Evolutionary conservation across 345 rosid species (phyloP).

Genomic region (Brassica juncea): DNA sequence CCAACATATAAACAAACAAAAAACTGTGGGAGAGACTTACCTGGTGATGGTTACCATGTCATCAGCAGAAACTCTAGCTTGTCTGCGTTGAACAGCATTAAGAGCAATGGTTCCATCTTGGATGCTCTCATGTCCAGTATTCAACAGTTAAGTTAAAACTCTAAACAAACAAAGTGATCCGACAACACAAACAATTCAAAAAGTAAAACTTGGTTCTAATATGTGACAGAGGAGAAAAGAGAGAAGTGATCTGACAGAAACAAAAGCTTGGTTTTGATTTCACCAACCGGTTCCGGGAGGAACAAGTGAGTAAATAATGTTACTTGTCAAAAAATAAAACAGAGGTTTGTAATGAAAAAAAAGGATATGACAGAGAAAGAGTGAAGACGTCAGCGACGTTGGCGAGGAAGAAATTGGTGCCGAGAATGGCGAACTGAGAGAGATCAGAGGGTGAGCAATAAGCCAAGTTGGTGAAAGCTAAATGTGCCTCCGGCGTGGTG

Average conservation of each 20-base stretch:
- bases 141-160: constrained; percentile 51
- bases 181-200: background rate
- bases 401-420: background rate
- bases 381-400: constrained; percentile 1
- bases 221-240: too few species aligned
- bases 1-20: background rate
- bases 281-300: too few species aligned
- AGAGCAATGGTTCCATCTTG: constrained; percentile 63
- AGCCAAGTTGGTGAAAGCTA: background rate
- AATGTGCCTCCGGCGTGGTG: background rate
- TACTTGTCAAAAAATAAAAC: background rate
- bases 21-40: constrained; percentile 37
- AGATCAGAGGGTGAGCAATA: background rate
- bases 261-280: too few species aligned
- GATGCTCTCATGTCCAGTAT: constrained; percentile 75
- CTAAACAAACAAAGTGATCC: background rate
- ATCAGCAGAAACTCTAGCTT: constrained; percentile 82
- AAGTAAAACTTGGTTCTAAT: too few species aligned
- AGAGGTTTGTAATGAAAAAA: background rate
- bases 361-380: background rate
- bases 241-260: too few species aligned
- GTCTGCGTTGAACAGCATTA: constrained; percentile 87
- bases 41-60: constrained; percentile 68
- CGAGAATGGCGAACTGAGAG: background rate
- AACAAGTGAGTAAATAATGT: too few species aligned